A percentile compares a stretch with the other conserved stretches of the same genome.
Conservation (phyloP, 176 grass and related monocot species). For the Carex pumila region DNA sequence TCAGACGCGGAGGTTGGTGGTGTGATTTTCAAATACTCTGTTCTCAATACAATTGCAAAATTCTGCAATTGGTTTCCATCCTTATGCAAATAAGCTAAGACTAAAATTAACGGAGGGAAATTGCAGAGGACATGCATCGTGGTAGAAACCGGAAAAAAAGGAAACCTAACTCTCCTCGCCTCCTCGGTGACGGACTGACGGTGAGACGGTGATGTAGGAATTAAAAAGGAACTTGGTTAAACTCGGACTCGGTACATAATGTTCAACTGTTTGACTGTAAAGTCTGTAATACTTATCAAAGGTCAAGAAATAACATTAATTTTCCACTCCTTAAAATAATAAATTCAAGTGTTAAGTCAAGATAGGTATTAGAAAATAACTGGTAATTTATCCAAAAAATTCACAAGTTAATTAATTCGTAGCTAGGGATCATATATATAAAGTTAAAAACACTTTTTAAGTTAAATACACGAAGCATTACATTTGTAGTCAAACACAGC, state of each 20-base stretch:
- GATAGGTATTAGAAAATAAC: background rate
- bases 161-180: background rate
- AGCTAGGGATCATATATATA: background rate
- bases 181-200: too few species aligned
- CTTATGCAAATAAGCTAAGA: background rate
- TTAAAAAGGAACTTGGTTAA: background rate
- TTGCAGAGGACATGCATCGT: background rate
- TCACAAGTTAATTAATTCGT: background rate
- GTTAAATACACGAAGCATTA: background rate
- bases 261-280: constrained; percentile 6
- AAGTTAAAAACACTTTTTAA: background rate
- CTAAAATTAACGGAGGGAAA: background rate
- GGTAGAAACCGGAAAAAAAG: background rate
- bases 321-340: background rate
- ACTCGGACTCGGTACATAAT: background rate
- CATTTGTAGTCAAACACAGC: background rate
- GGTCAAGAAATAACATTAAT: background rate
- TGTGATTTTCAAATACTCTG: background rate
- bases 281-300: background rate
- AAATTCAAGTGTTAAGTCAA: background rate
- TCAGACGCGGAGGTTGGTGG: constrained; percentile 5
- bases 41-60: background rate
- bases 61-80: background rate
- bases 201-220: background rate
- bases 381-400: background rate